These are phyloP conservation scores for Pythium vanterpoolii DNA, from an alignment of 352 stramenopile species.

Conservation along the genomic window DNA sequence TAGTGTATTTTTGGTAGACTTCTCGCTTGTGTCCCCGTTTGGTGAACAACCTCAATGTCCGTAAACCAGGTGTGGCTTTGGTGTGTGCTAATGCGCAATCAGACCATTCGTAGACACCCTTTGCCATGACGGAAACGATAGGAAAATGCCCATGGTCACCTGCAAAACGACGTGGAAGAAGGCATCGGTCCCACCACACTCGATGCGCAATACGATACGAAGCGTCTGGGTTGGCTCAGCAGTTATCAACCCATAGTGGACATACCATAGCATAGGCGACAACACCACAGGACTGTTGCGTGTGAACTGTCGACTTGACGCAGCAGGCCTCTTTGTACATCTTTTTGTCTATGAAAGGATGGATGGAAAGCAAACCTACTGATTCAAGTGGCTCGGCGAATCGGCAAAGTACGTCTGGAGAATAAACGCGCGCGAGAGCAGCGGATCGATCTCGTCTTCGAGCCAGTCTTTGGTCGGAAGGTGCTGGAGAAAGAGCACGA, in stretches of 20 bases:
- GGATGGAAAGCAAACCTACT: conserved; percentile 8
- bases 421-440: conserved; percentile 97
- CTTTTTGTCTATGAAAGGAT: neutral
- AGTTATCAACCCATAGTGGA: no score
- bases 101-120: conserved; percentile 11
- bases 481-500: conserved; percentile 96
- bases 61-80: conserved; percentile 7
- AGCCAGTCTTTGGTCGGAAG: conserved; percentile 97
- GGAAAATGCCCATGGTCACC: conserved; percentile 18
- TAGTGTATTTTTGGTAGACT: neutral
- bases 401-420: conserved; percentile 91
- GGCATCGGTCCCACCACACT: no score
- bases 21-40: neutral
- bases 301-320: no score
- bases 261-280: no score
- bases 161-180: no score
- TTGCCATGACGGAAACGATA: no score
- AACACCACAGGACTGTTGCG: no score
- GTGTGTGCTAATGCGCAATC: conserved; percentile 21
- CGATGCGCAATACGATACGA: no score
- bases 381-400: conserved; percentile 73
- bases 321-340: neutral
- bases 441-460: conserved; percentile 97
- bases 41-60: neutral
- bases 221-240: conserved; percentile 2